phyloP scores from a whole-genome alignment of 1,139 yeast genomes.

The Oligophagozyma castellii region DNA sequence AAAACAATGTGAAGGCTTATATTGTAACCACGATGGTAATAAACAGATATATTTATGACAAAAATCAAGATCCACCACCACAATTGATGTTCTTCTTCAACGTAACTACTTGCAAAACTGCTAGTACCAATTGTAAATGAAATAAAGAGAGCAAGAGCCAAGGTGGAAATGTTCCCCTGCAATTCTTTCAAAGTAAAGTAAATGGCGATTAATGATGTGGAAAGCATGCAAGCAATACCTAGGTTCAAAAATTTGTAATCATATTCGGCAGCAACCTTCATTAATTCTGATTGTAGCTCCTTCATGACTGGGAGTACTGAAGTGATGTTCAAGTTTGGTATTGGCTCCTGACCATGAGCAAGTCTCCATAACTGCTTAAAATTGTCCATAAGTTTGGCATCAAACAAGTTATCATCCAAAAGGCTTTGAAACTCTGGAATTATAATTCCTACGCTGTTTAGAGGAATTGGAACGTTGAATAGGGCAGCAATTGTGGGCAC shows the following conservation, averaged over 20 bases:
- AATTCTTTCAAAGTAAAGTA: slow-evolving; percentile 3
- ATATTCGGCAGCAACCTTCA: slow-evolving; percentile 65
- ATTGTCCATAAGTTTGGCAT: slow-evolving; percentile 38
- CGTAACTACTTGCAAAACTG: slow-evolving; percentile 74
- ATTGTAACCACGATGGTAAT: neutral
- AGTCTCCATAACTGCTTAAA: slow-evolving; percentile 39
- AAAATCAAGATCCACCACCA: slow-evolving; percentile 67
- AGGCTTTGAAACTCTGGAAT: slow-evolving; percentile 42
- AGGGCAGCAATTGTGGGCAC: slow-evolving; percentile 75
- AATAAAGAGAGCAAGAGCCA: slow-evolving; percentile 9
- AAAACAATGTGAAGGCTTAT: slow-evolving; percentile 22
- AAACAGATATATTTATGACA: slow-evolving; percentile 2
- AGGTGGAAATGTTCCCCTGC: neutral
- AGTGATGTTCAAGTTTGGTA: neutral
- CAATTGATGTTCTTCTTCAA: slow-evolving; percentile 94
- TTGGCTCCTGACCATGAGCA: slow-evolving; percentile 7
- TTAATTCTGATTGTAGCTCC: slow-evolving; percentile 40
- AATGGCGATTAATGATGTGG: slow-evolving; percentile 21
- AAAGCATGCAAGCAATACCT: slow-evolving; percentile 32
- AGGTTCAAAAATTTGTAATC: slow-evolving; percentile 35
- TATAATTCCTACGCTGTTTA: slow-evolving; percentile 68
- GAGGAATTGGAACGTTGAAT: slow-evolving; percentile 72
- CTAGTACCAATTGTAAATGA: slow-evolving; percentile 28
- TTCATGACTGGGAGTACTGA: slow-evolving; percentile 27
- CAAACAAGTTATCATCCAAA: slow-evolving; percentile 33